phyloP scores from a whole-genome alignment of 2,329 filamentous ascomycete genomes.

The Verticillium albo-atrum region DNA sequence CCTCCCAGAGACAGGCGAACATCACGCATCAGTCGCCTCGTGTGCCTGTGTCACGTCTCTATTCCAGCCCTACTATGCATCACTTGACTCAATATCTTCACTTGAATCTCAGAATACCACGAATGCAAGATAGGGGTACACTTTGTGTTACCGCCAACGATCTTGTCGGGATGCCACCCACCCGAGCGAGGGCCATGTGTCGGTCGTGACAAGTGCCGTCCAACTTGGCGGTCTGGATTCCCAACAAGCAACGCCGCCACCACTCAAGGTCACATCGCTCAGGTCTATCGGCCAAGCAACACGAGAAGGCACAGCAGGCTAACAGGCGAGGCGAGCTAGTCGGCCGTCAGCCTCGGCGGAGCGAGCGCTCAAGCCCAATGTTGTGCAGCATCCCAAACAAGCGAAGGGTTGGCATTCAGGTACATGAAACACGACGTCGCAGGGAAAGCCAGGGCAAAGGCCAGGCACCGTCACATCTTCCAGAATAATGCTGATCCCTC shows the following conservation, averaged over 20 bases:
- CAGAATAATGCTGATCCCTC: conserved; percentile 12
- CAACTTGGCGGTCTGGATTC: not conserved
- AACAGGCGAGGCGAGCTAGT: not conserved
- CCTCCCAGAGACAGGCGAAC: not conserved
- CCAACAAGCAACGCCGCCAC: not conserved
- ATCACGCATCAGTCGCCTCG: not conserved
- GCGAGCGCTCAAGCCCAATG: conserved; percentile 7
- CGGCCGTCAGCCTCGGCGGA: not conserved
- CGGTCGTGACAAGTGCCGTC: not conserved
- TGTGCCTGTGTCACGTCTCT: not conserved
- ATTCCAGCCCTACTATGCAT: not conserved
- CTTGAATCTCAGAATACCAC: not conserved
- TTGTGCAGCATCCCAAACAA: conserved; percentile 22
- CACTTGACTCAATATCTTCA: not conserved
- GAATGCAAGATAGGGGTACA: not conserved
- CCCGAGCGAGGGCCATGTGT: not conserved
- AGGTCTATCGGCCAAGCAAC: not conserved
- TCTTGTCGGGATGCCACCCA: not conserved
- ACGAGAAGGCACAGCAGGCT: not conserved
- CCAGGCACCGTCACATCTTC: conserved; percentile 11
- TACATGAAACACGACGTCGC: conserved; percentile 17
- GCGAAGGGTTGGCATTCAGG: conserved; percentile 16
- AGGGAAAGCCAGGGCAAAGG: conserved; percentile 1
- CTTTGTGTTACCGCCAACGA: not conserved
- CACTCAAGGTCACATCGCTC: not conserved